A percentile compares a stretch with the other conserved stretches of the same genome.
phyloP scores from a whole-genome alignment of 306 rosid genomes.

The Hippophae gyantsensis region DNA sequence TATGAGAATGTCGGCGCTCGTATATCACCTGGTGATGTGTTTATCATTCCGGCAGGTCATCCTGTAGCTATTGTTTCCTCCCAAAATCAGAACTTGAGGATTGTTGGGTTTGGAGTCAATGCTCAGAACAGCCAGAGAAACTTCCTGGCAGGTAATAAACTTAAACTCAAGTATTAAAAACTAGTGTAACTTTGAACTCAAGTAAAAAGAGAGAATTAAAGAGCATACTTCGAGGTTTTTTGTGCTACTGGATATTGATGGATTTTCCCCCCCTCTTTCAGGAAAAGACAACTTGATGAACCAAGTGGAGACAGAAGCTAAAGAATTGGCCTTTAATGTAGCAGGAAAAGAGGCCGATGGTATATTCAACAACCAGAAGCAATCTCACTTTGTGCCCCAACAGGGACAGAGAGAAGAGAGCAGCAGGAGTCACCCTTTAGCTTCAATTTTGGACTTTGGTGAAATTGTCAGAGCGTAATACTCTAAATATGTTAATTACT shows the following conservation, averaged over 20 bases:
- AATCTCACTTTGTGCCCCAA: constrained; percentile 20
- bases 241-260: neutral
- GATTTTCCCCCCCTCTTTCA: neutral
- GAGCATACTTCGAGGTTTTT: neutral
- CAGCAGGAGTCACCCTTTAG: neutral
- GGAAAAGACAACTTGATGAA: constrained; percentile 18
- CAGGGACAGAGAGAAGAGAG: neutral
- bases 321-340: constrained; percentile 20
- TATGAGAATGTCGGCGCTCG: constrained; percentile 7
- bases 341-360: constrained; percentile 21
- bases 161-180: neutral
- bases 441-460: constrained; percentile 18
- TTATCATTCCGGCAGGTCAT: constrained; percentile 31
- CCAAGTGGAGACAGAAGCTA: constrained; percentile 20
- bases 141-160: constrained; percentile 23
- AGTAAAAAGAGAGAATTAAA: neutral
- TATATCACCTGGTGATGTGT: constrained; percentile 20
- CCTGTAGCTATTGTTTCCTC: constrained; percentile 19
- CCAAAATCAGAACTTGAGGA: neutral
- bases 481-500: too few species aligned
- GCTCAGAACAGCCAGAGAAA: constrained; percentile 15
- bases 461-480: neutral
- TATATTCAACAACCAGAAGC: constrained; percentile 11
- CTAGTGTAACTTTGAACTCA: neutral
- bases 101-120: constrained; percentile 23